These are phyloP conservation scores for Colletotrichum graminicola DNA, from an alignment of 2,329 filamentous ascomycete species.

Conservation along the genomic window DNA sequence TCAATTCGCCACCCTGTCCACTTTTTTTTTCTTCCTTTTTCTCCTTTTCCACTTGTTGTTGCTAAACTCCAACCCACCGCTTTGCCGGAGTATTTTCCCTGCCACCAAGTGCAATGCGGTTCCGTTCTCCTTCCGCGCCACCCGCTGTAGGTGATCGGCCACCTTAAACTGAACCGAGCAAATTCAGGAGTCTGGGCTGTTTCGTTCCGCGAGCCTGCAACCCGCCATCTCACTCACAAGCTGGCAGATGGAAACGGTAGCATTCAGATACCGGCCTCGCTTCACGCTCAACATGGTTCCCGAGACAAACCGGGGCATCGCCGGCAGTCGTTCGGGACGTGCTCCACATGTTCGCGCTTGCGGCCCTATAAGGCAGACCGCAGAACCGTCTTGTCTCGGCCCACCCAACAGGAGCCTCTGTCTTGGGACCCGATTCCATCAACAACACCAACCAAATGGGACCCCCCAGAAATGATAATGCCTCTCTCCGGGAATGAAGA, in stretches of 20 bases:
- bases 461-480: not conserved
- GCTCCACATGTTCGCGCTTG: constrained; percentile 25
- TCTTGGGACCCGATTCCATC: constrained; percentile 4
- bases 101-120: constrained; percentile 25
- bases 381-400: not conserved
- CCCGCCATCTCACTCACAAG: constrained; percentile 8
- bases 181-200: constrained; percentile 9
- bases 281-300: too few relatives aligned
- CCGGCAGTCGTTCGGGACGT: not conserved
- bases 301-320: not conserved
- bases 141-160: not conserved
- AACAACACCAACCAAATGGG: not conserved
- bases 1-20: too few relatives aligned
- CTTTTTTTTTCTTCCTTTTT: not conserved
- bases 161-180: not conserved
- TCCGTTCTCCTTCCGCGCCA: constrained; percentile 6
- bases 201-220: constrained; percentile 15
- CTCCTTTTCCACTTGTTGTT: not conserved
- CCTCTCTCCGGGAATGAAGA: not conserved
- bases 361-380: constrained; percentile 28
- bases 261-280: not conserved
- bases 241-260: not conserved
- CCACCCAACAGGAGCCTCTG: constrained; percentile 18
- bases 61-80: constrained; percentile 19
- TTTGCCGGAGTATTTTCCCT: constrained; percentile 23